These are phyloP conservation scores for Arabidopsis lyrata DNA, from an alignment of 441 rosid species.

Conservation along the genomic window DNA sequence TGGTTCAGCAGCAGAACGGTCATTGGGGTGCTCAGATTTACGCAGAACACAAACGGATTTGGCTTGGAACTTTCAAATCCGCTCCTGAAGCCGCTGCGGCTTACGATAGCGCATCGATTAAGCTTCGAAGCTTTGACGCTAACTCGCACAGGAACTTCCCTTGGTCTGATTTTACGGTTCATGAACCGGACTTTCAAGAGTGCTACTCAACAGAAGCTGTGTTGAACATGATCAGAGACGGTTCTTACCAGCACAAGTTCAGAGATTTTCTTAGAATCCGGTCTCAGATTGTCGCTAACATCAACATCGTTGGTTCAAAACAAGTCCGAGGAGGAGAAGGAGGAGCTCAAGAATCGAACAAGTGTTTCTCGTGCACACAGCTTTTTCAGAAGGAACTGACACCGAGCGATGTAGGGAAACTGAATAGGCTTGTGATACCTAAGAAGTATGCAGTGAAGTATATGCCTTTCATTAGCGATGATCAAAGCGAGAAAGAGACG, in stretches of 20 bases:
- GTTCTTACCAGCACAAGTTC: constrained; percentile 64
- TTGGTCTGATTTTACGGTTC: constrained; percentile 53
- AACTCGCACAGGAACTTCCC: constrained; percentile 71
- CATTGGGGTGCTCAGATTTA: constrained; percentile 75
- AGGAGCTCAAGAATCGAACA: constrained; percentile 13
- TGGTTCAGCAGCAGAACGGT: constrained; percentile 63
- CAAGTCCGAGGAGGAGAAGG: constrained; percentile 35
- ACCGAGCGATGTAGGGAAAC: constrained; percentile 88
- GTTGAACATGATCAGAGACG: constrained; percentile 75
- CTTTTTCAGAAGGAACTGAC: constrained; percentile 82
- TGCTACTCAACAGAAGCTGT: constrained; percentile 50
- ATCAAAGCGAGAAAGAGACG: constrained; percentile 32
- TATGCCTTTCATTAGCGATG: constrained; percentile 50
- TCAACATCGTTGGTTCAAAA: constrained; percentile 25
- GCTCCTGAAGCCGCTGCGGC: constrained; percentile 66
- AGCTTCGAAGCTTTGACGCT: constrained; percentile 49
- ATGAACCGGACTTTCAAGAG: constrained; percentile 62
- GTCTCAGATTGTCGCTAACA: constrained; percentile 38
- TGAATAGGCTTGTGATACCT: constrained; percentile 88
- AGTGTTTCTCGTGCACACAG: constrained; percentile 44
- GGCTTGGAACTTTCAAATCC: constrained; percentile 71
- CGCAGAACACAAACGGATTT: constrained; percentile 61
- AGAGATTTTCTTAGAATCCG: constrained; percentile 48
- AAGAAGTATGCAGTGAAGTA: constrained; percentile 69
- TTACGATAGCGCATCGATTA: constrained; percentile 64